phyloP scores from a whole-genome alignment of 805 yeast species.

The Starmera amethionina region DNA sequence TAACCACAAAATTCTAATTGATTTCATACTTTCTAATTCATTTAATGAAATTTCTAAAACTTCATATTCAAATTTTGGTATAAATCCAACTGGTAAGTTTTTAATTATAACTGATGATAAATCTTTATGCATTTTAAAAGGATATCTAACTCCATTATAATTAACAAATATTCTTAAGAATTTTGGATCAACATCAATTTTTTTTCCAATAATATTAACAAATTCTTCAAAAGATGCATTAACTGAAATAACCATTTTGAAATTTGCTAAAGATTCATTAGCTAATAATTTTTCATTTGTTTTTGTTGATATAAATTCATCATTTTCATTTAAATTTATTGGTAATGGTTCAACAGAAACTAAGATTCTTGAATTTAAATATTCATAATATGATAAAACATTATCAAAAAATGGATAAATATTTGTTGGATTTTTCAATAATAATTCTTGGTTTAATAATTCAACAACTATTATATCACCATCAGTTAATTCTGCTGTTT shows the following conservation, averaged over 20 bases:
- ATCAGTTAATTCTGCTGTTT: slow-evolving; percentile 46
- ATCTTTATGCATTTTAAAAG: slow-evolving; percentile 26
- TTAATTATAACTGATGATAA: slow-evolving; percentile 26
- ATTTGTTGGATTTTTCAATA: slow-evolving; percentile 5
- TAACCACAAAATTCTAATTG: slow-evolving; percentile 62
- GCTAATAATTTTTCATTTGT: background rate
- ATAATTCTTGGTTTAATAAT: slow-evolving; percentile 6
- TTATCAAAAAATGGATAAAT: slow-evolving; percentile 24
- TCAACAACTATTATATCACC: slow-evolving; percentile 54
- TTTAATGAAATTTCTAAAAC: slow-evolving; percentile 60
- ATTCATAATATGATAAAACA: slow-evolving; percentile 40
- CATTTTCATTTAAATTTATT: slow-evolving; percentile 19
- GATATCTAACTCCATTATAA: slow-evolving; percentile 46
- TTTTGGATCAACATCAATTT: slow-evolving; percentile 44
- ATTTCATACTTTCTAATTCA: slow-evolving; percentile 69
- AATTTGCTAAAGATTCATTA: slow-evolving; percentile 20
- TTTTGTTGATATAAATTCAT: slow-evolving; percentile 1
- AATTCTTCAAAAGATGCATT: slow-evolving; percentile 49
- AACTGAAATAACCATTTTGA: slow-evolving; percentile 64
- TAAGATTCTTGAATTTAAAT: slow-evolving; percentile 50
- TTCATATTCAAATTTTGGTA: slow-evolving; percentile 60
- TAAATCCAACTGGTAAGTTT: slow-evolving; percentile 18
- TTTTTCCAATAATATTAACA: slow-evolving; percentile 48
- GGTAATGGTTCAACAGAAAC: slow-evolving; percentile 38
- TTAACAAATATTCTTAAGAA: slow-evolving; percentile 59